Evolutionary conservation across 768 basidiomycete genomes (phyloP).

Genomic region (Hygrophoropsis aurantiaca): DNA sequence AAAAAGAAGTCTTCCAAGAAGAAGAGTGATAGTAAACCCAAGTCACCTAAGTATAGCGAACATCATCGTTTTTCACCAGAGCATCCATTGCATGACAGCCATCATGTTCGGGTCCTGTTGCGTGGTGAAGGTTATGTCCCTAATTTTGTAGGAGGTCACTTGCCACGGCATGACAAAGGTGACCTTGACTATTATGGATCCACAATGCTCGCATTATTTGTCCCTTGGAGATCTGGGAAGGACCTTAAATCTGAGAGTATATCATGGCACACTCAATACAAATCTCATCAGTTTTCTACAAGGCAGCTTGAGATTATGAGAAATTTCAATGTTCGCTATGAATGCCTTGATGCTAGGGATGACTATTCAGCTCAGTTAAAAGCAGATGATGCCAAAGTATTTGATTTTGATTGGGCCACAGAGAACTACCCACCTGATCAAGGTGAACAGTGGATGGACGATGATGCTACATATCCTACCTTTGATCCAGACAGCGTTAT

Average conservation of each 20-base stretch:
- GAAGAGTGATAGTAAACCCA: too few relatives aligned
- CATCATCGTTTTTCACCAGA: slow-evolving; percentile 13
- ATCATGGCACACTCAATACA: slow-evolving; percentile 24
- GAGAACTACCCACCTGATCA: too few relatives aligned
- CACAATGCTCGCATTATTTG: slow-evolving; percentile 14
- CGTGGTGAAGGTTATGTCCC: slow-evolving; percentile 12
- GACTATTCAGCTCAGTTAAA: slow-evolving; percentile 28
- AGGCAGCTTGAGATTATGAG: slow-evolving; percentile 17
- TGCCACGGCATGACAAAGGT: slow-evolving; percentile 26
- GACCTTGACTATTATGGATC: slow-evolving; percentile 13
- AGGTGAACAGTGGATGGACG: too few relatives aligned
- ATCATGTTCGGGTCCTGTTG: slow-evolving; percentile 12
- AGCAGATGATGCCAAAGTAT: too few relatives aligned
- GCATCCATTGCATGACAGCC: slow-evolving; percentile 25
- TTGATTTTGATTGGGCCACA: too few relatives aligned
- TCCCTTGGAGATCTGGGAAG: slow-evolving; percentile 5
- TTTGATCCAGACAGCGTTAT: background rate
- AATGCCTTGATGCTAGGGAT: slow-evolving; percentile 36
- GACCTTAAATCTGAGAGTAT: slow-evolving; percentile 6
- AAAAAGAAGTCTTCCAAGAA: too few relatives aligned
- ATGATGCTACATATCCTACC: too few relatives aligned
- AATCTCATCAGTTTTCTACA: slow-evolving; percentile 9
- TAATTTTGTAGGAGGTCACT: slow-evolving; percentile 26
- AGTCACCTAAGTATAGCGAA: too few relatives aligned
- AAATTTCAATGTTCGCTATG: slow-evolving; percentile 33